Conservation (phyloP, 2,329 filamentous ascomycete species). For the Xylariaceae sp. region DNA sequence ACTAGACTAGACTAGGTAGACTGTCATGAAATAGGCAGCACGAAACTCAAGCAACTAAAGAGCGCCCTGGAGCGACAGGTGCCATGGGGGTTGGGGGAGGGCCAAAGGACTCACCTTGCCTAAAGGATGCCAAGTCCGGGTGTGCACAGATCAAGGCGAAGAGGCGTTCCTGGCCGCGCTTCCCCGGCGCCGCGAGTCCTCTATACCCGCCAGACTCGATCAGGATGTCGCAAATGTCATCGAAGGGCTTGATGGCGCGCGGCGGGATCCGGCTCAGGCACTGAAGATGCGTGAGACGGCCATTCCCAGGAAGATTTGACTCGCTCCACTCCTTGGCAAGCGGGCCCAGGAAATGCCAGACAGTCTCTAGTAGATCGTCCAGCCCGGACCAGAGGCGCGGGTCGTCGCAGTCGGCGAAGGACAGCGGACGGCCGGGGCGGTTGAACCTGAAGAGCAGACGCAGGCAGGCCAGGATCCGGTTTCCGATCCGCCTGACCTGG, state of each 20-base stretch:
- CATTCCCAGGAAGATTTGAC: too few relatives aligned
- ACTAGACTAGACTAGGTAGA: too few relatives aligned
- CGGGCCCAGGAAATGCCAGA: slow-evolving; percentile 11
- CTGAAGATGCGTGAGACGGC: background rate
- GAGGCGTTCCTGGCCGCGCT: slow-evolving; percentile 8
- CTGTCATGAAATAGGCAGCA: too few relatives aligned
- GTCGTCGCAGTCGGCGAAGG: background rate
- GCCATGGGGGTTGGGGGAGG: too few relatives aligned
- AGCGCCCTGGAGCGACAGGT: too few relatives aligned
- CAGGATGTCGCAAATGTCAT: slow-evolving; percentile 14
- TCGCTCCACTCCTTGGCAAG: slow-evolving; percentile 1
- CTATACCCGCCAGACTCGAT: slow-evolving; percentile 7
- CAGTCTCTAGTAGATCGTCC: slow-evolving; percentile 9
- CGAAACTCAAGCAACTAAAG: too few relatives aligned
- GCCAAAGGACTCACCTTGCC: slow-evolving; percentile 9
- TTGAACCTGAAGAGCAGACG: slow-evolving; percentile 1
- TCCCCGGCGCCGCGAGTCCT: background rate
- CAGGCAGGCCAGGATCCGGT: slow-evolving; percentile 2
- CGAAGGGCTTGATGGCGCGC: background rate
- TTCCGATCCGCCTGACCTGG: slow-evolving; percentile 5
- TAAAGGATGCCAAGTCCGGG: slow-evolving; percentile 6
- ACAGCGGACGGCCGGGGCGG: too few relatives aligned
- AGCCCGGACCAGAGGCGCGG: background rate
- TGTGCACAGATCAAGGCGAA: slow-evolving; percentile 5
- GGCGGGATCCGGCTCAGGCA: background rate